Evolutionary conservation across 345 rosid species (phyloP).

Genomic region (Alliaria petiolata): DNA sequence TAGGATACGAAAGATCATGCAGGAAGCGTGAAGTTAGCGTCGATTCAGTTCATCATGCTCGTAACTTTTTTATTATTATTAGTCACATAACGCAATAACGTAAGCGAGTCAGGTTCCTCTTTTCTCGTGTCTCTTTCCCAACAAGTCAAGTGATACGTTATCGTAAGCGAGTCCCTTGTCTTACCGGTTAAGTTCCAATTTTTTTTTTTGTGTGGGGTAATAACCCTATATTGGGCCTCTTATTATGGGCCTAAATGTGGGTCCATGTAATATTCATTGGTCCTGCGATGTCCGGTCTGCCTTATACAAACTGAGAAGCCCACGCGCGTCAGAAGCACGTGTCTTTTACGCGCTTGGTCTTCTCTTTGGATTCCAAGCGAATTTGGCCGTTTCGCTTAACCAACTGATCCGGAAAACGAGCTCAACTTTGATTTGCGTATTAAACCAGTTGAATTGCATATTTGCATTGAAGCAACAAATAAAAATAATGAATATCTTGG

Average conservation of each 20-base stretch:
- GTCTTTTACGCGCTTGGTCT: neutral
- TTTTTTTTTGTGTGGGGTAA: neutral
- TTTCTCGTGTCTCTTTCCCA: constrained; percentile 18
- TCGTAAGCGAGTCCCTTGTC: constrained; percentile 6
- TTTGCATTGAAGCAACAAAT: neutral
- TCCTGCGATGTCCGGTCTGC: neutral
- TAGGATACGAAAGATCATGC: constrained; percentile 19
- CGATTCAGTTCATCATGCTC: neutral
- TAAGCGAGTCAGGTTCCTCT: constrained; percentile 25
- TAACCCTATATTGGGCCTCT: neutral
- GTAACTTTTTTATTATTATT: neutral
- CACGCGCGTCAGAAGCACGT: neutral
- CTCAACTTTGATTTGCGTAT: neutral
- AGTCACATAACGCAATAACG: constrained; percentile 18
- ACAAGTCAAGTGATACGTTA: constrained; percentile 13
- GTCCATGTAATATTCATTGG: neutral
- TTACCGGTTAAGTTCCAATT: neutral
- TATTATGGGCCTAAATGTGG: neutral
- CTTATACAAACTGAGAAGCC: neutral
- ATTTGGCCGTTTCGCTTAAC: neutral
- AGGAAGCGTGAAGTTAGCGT: constrained; percentile 13
- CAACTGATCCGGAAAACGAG: neutral
- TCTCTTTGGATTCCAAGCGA: too few relatives aligned
- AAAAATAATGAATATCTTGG: neutral
- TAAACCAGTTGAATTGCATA: neutral